phyloP scores from a whole-genome alignment of 192 early-diverging fungal species.

The Backusella westeae region DNA sequence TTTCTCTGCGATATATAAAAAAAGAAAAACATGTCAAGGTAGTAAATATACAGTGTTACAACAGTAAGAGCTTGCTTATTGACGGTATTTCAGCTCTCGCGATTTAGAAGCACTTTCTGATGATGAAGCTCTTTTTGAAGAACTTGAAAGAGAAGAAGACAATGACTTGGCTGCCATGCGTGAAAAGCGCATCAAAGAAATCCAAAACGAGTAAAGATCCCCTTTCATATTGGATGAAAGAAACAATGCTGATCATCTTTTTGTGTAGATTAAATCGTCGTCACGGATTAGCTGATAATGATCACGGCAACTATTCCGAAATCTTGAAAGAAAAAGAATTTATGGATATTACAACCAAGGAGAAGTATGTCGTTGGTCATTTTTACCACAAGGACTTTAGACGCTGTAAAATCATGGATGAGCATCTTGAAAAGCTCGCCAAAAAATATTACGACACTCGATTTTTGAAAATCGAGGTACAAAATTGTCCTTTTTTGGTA shows the following conservation, averaged over 20 bases:
- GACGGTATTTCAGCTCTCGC: background rate
- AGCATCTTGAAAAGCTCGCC: conserved; percentile 78
- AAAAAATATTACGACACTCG: conserved; percentile 78
- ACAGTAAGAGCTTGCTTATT: background rate
- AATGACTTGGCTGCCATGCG: conserved; percentile 67
- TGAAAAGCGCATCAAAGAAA: conserved; percentile 81
- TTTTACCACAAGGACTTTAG: conserved; percentile 94
- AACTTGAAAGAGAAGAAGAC: conserved; percentile 86
- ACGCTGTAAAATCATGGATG: conserved; percentile 91
- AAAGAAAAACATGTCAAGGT: background rate
- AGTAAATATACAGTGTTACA: background rate
- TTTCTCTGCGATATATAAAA: background rate
- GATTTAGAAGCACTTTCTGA: conserved; percentile 50
- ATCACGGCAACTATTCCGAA: conserved; percentile 77
- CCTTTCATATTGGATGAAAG: background rate
- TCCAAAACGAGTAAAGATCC: conserved; percentile 75
- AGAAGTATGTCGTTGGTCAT: conserved; percentile 74
- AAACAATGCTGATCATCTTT: background rate
- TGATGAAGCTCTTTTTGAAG: conserved; percentile 78
- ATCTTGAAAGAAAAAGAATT: conserved; percentile 81
- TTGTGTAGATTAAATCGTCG: conserved; percentile 55
- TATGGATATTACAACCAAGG: conserved; percentile 72
- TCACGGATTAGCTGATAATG: conserved; percentile 56
- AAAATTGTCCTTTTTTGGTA: conserved; percentile 88
- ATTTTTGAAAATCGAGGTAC: conserved; percentile 88